Conservation (phyloP, 192 early-diverging fungal genomes). For the Coemansia sp. region DNA sequence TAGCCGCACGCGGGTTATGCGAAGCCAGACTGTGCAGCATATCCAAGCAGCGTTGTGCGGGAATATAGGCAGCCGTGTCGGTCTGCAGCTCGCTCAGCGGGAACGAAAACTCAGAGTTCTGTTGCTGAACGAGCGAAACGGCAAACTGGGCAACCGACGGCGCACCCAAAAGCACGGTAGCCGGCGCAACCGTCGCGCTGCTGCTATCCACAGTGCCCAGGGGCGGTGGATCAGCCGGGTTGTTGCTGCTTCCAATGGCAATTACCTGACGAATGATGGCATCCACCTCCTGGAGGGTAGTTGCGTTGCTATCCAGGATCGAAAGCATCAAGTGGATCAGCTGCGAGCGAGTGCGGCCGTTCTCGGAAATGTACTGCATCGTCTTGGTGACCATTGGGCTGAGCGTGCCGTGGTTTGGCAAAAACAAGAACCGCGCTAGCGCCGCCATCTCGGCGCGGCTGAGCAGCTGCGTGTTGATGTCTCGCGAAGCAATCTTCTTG, state of each 20-base stretch:
- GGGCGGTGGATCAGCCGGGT: conserved; percentile 2
- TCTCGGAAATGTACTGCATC: conserved; percentile 72
- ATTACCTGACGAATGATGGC: conserved; percentile 28
- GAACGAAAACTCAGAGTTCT: conserved; percentile 38
- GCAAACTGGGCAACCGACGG: conserved; percentile 35
- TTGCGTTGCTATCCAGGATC: conserved; percentile 69
- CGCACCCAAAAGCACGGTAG: conserved; percentile 17
- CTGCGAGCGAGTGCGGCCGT: conserved; percentile 78
- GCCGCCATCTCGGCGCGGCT: conserved; percentile 77
- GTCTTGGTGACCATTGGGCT: conserved; percentile 50
- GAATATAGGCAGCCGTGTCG: conserved; percentile 80
- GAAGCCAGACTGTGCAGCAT: conserved; percentile 74
- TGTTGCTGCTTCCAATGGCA: not conserved
- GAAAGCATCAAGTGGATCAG: conserved; percentile 82
- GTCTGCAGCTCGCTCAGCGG: conserved; percentile 38
- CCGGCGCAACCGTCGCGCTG: not conserved
- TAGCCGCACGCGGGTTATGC: conserved; percentile 67
- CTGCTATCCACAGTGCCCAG: conserved; percentile 14
- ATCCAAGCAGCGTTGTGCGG: conserved; percentile 85
- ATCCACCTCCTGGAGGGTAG: conserved; percentile 37
- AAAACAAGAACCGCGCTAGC: conserved; percentile 80
- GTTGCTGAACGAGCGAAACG: conserved; percentile 31
- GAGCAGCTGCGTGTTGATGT: conserved; percentile 57
- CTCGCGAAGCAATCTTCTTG: conserved; percentile 46
- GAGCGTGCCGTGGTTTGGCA: conserved; percentile 76